Evolutionary conservation across 1,139 yeast species (phyloP), one percentile per base, ranked within the genome.

Genomic region (Geotrichum cucujoidarum): DNA sequence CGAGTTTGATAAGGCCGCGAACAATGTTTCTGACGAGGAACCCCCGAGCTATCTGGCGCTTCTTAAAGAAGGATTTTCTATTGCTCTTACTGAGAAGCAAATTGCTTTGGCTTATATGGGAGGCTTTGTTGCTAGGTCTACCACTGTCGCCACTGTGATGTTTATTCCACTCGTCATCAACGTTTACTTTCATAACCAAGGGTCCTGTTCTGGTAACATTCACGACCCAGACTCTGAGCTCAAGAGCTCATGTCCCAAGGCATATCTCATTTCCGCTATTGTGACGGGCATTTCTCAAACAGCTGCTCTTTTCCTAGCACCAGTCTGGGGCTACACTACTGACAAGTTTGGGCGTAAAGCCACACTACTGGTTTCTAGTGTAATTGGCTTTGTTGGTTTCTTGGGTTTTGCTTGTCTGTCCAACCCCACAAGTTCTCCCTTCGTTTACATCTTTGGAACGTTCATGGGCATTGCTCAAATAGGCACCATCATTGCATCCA

Each of bases 121-220:
- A 4, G 77, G 81, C 1, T 77, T 81, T 57, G 79, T 80, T 16
- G 79, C 88, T 1, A 72, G 90, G 42, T 73, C 86, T 3, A 76
- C 83, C 2, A 74, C 85, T 0, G 81, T 82, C 2, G 72, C 77
- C 2, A 75, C 78, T 10, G 68, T 86, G 0, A 74, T 80, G 10
- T 83, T 81, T 60, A 72, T 83, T 32, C 90, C 90, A 1, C 66
- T 82, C 37, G 70, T 75, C 60, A 82, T 82, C 30, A 80, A 78
- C 63, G 72, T 75, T 48, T 80, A 75, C 67, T 82, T 72, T 62
- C 70, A 71, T 32, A 52, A 51, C 21, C 47, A 52, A 24, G 59
- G 57, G 3, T 47, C 46, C 22, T 59, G 62, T 36, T 48, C 47
- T 1, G 62, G 59, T 7, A 60, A 60, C 35, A 50, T 55, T 35